These are phyloP conservation scores for Carex myosuroides DNA, from an alignment of 176 grass and related monocot species.

Conservation along the genomic window DNA sequence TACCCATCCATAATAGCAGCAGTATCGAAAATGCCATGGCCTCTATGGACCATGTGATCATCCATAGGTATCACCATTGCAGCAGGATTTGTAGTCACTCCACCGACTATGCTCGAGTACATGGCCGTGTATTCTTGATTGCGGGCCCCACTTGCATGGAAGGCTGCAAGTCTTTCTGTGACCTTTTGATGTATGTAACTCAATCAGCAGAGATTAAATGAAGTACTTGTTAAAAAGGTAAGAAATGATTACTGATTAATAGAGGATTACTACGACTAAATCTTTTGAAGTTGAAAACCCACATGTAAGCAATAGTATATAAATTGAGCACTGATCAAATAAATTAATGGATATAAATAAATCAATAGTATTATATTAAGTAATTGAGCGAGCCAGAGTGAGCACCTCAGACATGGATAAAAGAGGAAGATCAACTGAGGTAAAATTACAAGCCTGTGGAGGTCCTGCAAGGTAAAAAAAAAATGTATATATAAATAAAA, in stretches of 20 bases:
- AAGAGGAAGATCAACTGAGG: constrained; percentile 40
- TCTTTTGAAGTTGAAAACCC: neutral
- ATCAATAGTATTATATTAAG: neutral
- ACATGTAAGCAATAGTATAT: neutral
- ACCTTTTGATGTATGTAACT: constrained; percentile 31
- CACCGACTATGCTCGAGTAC: constrained; percentile 88
- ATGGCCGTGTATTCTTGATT: constrained; percentile 85
- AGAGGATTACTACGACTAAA: neutral
- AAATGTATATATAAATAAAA: neutral
- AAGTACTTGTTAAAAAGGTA: neutral
- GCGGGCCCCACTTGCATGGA: constrained; percentile 51
- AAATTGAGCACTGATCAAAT: neutral
- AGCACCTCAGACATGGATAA: constrained; percentile 61
- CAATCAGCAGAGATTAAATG: neutral
- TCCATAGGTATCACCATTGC: constrained; percentile 90
- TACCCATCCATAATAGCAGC: constrained; percentile 87
- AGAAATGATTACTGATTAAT: constrained; percentile 1
- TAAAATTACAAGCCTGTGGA: constrained; percentile 5
- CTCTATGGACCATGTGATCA: constrained; percentile 97
- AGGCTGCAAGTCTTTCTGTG: constrained; percentile 44
- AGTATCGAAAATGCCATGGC: constrained; percentile 93
- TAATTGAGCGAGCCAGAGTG: constrained; percentile 4
- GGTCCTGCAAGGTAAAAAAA: constrained; percentile 28
- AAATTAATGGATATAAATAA: neutral
- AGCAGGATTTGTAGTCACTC: constrained; percentile 60